phyloP scores from a whole-genome alignment of 1,284 basidiomycete genomes.

The Marasmius fiardii region DNA sequence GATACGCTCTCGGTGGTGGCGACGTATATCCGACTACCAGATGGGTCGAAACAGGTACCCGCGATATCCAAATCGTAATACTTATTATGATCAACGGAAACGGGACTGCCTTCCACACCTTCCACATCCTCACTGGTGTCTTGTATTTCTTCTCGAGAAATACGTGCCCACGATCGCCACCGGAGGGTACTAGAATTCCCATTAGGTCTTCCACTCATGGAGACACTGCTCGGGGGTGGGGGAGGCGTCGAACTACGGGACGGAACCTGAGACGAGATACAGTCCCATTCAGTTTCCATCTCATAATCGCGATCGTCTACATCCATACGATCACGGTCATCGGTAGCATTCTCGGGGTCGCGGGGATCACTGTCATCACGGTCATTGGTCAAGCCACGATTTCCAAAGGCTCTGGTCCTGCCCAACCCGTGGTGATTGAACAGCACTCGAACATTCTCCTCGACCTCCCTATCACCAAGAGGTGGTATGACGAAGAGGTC shows the following conservation, averaged over 20 bases:
- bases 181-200: neutral
- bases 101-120: conserved; percentile 12
- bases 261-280: conserved; percentile 23
- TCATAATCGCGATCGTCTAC: conserved; percentile 29
- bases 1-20: conserved; percentile 58
- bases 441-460: conserved; percentile 55
- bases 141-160: conserved; percentile 8
- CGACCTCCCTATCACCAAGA: conserved; percentile 55
- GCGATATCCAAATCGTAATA: conserved; percentile 60
- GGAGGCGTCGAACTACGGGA: conserved; percentile 21
- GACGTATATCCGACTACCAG: conserved; percentile 64
- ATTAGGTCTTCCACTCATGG: neutral
- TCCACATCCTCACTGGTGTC: conserved; percentile 12
- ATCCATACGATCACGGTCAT: conserved; percentile 16
- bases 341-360: neutral
- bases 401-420: conserved; percentile 22
- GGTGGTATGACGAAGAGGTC: conserved; percentile 53
- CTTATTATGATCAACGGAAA: conserved; percentile 11
- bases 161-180: neutral
- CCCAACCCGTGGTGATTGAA: conserved; percentile 45
- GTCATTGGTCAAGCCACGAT: conserved; percentile 14
- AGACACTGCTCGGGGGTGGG: neutral
- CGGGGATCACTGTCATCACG: conserved; percentile 24
- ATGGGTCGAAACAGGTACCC: conserved; percentile 73
- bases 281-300: conserved; percentile 20